A percentile compares a stretch with the other conserved stretches of the same genome.
Evolutionary conservation across 495 filamentous ascomycete species (phyloP).

Genomic region (Hyaloscypha bicolor): DNA sequence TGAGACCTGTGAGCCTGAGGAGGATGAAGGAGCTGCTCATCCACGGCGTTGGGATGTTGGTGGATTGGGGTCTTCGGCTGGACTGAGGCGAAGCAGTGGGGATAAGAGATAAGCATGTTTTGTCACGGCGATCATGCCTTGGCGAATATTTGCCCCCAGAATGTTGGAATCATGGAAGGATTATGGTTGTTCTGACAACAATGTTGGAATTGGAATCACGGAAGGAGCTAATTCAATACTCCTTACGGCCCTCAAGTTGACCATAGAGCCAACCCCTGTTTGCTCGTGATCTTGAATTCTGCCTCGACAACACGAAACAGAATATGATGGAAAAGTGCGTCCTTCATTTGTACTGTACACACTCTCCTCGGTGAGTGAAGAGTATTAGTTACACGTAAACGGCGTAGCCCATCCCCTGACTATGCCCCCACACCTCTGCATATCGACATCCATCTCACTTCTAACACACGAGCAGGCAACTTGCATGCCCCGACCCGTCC

Average conservation of each 20-base stretch:
- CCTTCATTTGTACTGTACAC: conserved; percentile 31
- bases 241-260: no score
- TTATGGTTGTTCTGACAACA: no score
- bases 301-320: conserved; percentile 4
- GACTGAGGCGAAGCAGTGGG: not conserved
- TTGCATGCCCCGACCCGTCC: not conserved
- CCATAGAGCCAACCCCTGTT: not conserved
- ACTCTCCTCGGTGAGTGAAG: conserved; percentile 29
- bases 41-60: not conserved
- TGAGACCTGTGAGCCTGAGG: not conserved
- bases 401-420: not conserved
- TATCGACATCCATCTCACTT: conserved; percentile 4
- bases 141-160: no score
- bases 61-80: not conserved
- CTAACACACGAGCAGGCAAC: not conserved
- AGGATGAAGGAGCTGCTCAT: not conserved
- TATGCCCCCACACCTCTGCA: not conserved
- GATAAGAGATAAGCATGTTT: no score
- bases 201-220: no score
- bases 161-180: no score
- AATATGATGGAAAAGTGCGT: conserved; percentile 21
- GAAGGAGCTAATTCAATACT: no score
- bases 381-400: conserved; percentile 33
- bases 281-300: not conserved
- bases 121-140: no score